phyloP scores from a whole-genome alignment of 2,329 filamentous ascomycete genomes.

The Microcera coccophila region DNA sequence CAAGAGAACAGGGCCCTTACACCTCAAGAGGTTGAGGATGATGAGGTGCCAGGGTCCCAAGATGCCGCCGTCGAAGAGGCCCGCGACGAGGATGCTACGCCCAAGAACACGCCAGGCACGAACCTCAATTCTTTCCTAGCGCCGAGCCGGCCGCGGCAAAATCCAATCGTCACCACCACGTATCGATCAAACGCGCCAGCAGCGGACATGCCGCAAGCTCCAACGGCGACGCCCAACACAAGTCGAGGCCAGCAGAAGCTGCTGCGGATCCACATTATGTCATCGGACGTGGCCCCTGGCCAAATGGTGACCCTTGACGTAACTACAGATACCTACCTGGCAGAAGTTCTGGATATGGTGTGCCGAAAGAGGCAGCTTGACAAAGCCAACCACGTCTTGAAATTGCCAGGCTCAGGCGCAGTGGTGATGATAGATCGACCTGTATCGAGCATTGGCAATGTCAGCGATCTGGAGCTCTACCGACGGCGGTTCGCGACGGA shows the following conservation, averaged over 20 bases:
- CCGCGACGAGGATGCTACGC: conserved; percentile 25
- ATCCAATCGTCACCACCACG: conserved; percentile 60
- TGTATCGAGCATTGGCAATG: conserved; percentile 72
- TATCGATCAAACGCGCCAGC: conserved; percentile 52
- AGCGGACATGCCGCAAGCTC: conserved; percentile 54
- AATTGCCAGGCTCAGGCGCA: conserved; percentile 68
- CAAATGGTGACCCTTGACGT: conserved; percentile 71
- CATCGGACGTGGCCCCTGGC: conserved; percentile 66
- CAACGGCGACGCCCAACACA: conserved; percentile 41
- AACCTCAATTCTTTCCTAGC: conserved; percentile 30
- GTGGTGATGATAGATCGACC: conserved; percentile 74
- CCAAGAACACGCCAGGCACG: conserved; percentile 23
- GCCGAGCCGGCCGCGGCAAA: conserved; percentile 41
- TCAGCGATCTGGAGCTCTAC: conserved; percentile 70
- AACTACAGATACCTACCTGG: conserved; percentile 78
- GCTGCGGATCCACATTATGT: conserved; percentile 67
- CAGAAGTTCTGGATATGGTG: conserved; percentile 73
- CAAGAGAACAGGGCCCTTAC: conserved; percentile 65
- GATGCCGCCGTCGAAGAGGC: conserved; percentile 35
- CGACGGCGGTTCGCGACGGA: conserved; percentile 73
- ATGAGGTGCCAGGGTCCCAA: conserved; percentile 21
- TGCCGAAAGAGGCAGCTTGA: conserved; percentile 76
- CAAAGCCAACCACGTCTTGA: conserved; percentile 74
- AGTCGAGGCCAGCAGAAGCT: conserved; percentile 64
- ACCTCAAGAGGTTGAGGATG: conserved; percentile 58